Evolutionary conservation across 306 rosid genomes (phyloP), one percentile per base, ranked within the genome.

Genomic region (Dryas drummondii): DNA sequence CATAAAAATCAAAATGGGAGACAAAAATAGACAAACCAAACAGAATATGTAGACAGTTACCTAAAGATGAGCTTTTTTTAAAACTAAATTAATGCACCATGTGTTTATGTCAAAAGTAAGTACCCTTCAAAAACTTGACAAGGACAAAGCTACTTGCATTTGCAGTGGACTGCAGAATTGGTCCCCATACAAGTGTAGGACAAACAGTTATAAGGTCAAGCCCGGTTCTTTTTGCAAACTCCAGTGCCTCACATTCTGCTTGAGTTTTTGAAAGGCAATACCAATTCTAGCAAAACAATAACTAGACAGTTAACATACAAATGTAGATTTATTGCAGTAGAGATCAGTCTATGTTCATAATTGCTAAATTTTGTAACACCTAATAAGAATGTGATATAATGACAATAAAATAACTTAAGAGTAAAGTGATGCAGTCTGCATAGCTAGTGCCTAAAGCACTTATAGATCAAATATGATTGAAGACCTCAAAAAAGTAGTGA

Each of bases 211-310:
- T 94, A 40, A 88, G 55, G 32, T 53, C 53, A 42, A 89, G 87
- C 46, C 96, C 92, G 3, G 70, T 83, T 76, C 53, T 79, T 64
- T 61, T 82, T 4, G 85, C 91, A 76, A 88, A 91, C 63, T 87
- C 86, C 49, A 77, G 19, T 12, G 93, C 94, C 75, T 85, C 88
- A 76, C 77, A 76, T 76, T 93, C 97, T 56, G 98, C 96, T 81
- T 83, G 82, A 42, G 94, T 91, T 87, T 93, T 93, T 45, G 97
- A 79, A 57, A 76, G 85, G 54, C 62, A 83, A 67, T 94, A 94
- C 97, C 97, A 94, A 76, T 88, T 86, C 96, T 94, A 88, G 57
- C 13, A 32, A 27, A 66, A 4, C 51, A 45, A 65, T 52, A 65
- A 45, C 42, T 19, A 45, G 53, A 27, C 4, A 26, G 54, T 66